phyloP scores from a whole-genome alignment of 306 rosid genomes.

The Senna siamea region DNA sequence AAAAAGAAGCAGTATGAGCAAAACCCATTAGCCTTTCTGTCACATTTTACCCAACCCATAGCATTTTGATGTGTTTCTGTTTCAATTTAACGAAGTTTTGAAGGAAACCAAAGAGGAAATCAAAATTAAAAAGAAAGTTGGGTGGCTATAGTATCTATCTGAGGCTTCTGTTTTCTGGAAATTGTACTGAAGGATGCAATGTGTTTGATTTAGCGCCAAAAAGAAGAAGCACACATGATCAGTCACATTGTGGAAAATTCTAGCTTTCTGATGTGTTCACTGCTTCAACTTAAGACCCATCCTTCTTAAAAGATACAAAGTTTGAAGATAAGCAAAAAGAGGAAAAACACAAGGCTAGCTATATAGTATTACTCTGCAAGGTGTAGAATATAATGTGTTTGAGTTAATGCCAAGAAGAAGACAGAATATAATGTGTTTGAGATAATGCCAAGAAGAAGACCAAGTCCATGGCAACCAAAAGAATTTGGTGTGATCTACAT shows the following conservation, averaged over 20 bases:
- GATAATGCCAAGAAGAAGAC: no score
- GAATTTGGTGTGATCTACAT: no score
- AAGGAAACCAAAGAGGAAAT: neutral
- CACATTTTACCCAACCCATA: no score
- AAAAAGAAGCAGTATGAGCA: neutral
- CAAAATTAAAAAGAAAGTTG: neutral
- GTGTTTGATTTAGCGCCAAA: neutral
- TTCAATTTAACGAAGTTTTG: neutral
- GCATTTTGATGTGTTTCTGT: neutral
- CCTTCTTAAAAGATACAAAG: no score
- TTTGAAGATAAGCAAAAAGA: neutral
- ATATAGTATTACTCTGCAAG: no score
- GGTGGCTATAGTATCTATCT: neutral
- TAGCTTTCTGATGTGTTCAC: neutral
- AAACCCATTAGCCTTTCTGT: no score
- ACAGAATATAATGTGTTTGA: no score
- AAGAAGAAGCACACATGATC: no score
- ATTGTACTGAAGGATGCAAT: neutral
- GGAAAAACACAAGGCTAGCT: neutral
- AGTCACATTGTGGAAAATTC: neutral
- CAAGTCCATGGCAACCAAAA: no score
- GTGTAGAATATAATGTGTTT: no score
- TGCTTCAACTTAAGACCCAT: neutral
- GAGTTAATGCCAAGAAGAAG: neutral
- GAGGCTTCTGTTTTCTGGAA: neutral